phyloP scores from a whole-genome alignment of 1,284 basidiomycete species.

The Agroathelia rolfsii region DNA sequence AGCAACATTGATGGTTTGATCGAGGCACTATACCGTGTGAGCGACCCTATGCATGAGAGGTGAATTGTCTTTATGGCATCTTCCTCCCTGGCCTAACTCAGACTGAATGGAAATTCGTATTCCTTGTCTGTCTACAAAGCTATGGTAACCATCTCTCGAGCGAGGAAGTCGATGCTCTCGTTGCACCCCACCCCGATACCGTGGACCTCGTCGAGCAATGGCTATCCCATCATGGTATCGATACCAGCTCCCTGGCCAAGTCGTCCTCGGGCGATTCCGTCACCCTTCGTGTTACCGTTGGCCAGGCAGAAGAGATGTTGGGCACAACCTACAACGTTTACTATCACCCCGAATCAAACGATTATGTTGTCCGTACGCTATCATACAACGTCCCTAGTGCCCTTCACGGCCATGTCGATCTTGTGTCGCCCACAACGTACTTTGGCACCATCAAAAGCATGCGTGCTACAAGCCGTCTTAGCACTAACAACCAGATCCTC shows the following conservation, averaged over 20 bases:
- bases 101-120: too few relatives aligned
- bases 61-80: constrained; percentile 18
- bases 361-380: constrained; percentile 25
- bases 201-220: constrained; percentile 26
- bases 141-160: constrained; percentile 43
- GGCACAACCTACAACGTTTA: constrained; percentile 29
- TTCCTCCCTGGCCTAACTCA: too few relatives aligned
- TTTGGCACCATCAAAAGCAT: constrained; percentile 42
- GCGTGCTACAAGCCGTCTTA: constrained; percentile 33
- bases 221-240: constrained; percentile 26
- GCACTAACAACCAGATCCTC: constrained; percentile 2
- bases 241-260: constrained; percentile 17
- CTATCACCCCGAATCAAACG: constrained; percentile 23
- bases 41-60: constrained; percentile 46
- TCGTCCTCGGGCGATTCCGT: constrained; percentile 33
- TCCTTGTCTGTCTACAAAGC: constrained; percentile 11
- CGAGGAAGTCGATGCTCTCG: constrained; percentile 31
- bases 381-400: constrained; percentile 31
- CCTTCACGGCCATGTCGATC: constrained; percentile 26
- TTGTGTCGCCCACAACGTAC: constrained; percentile 35
- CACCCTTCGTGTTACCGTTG: constrained; percentile 25
- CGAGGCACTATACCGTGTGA: constrained; percentile 43
- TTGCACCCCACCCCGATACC: constrained; percentile 24
- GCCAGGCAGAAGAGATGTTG: constrained; percentile 29
- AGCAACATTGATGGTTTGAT: constrained; percentile 41